Conservation (phyloP, 1,284 basidiomycete species). For the Leucoagaricus sp. region DNA sequence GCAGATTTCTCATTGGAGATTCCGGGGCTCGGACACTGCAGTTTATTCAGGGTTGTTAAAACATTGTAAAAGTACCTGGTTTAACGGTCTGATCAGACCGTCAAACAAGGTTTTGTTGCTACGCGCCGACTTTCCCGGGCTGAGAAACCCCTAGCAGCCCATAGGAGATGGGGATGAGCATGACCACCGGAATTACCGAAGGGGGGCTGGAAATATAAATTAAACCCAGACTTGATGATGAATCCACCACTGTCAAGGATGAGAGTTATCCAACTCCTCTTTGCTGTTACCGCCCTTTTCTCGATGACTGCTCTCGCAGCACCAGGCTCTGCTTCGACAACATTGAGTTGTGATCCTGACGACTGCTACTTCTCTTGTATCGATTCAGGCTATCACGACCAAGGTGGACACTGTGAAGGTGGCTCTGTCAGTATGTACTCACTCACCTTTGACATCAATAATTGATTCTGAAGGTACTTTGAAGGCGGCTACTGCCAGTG, state of each 20-base stretch:
- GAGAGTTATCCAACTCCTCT: neutral
- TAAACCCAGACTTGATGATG: neutral
- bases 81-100: neutral
- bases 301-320: neutral
- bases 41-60: too few species aligned
- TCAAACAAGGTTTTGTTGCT: neutral
- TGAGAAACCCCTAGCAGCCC: too few species aligned
- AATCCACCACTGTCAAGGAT: neutral
- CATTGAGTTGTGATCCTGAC: neutral
- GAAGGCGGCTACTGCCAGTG: neutral
- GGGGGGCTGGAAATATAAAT: neutral
- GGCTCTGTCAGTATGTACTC: neutral
- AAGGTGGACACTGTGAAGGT: neutral
- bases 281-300: neutral
- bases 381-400: neutral
- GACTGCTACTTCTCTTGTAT: neutral
- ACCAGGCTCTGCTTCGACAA: neutral
- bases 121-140: neutral
- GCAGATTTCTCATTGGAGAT: too few species aligned
- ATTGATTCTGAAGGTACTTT: too few species aligned
- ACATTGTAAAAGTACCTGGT: too few species aligned
- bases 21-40: too few species aligned
- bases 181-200: too few species aligned
- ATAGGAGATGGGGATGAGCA: too few species aligned
- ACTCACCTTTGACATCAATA: neutral